Conservation (phyloP, 2,329 filamentous ascomycete species). For the Ophiostoma piceae region DNA sequence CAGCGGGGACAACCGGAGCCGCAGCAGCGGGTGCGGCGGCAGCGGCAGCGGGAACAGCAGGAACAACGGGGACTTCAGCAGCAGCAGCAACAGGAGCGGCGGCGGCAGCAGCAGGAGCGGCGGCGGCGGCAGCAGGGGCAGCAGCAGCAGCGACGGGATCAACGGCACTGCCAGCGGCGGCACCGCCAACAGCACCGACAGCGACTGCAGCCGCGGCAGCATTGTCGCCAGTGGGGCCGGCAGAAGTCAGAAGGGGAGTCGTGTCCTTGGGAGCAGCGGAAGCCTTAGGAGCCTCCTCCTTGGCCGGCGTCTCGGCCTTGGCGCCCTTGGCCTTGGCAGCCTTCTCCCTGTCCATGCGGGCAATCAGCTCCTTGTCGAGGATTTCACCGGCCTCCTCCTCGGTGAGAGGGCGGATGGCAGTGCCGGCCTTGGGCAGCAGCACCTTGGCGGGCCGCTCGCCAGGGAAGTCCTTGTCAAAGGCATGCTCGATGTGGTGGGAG, state of each 20-base stretch:
- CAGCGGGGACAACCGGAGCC: slow-evolving; percentile 12
- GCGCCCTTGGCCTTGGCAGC: slow-evolving; percentile 16
- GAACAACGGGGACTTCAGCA: neutral
- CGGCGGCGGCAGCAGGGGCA: neutral
- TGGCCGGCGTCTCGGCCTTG: slow-evolving; percentile 32
- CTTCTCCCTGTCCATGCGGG: slow-evolving; percentile 17
- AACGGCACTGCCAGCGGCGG: too few relatives aligned
- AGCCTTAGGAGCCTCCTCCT: slow-evolving; percentile 17
- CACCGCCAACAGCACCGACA: neutral
- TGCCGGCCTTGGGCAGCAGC: slow-evolving; percentile 67
- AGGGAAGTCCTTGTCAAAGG: slow-evolving; percentile 55
- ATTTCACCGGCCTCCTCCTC: slow-evolving; percentile 30
- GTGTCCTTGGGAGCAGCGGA: neutral
- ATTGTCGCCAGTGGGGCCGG: neutral
- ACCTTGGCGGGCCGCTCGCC: slow-evolving; percentile 67
- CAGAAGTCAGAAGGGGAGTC: neutral
- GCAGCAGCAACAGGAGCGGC: slow-evolving; percentile 5
- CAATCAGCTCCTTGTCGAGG: slow-evolving; percentile 23
- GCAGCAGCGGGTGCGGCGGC: neutral
- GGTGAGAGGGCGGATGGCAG: slow-evolving; percentile 37
- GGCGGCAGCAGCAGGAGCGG: neutral
- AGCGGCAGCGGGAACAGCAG: neutral
- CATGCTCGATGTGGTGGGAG: slow-evolving; percentile 37
- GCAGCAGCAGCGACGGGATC: neutral
- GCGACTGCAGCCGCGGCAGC: neutral